Evolutionary conservation across 2,329 filamentous ascomycete species (phyloP).

Genomic region (Colletotrichum sublineola): DNA sequence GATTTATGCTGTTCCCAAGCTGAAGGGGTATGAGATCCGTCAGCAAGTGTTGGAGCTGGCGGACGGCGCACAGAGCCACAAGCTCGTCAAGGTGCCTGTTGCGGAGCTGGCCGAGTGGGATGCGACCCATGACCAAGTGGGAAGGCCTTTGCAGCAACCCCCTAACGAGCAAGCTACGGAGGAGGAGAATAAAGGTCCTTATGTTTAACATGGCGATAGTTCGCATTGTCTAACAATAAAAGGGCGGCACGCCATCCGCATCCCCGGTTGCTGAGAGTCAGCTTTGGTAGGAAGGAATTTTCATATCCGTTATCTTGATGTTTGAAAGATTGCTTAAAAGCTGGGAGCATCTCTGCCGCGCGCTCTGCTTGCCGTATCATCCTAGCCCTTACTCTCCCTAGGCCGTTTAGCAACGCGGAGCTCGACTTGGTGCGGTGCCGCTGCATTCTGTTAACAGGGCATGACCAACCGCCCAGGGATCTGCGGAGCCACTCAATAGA

Average conservation of each 20-base stretch:
- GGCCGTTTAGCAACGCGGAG: too few species aligned
- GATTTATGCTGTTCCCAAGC: conserved; percentile 67
- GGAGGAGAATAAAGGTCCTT: neutral
- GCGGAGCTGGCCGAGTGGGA: neutral
- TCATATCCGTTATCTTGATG: neutral
- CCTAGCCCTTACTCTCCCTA: too few species aligned
- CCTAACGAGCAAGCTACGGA: neutral
- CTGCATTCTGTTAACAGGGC: too few species aligned
- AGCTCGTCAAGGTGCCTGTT: conserved; percentile 64
- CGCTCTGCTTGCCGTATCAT: too few species aligned
- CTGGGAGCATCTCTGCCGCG: too few species aligned
- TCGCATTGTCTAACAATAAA: too few species aligned
- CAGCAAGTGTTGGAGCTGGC: conserved; percentile 65
- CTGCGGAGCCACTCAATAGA: too few species aligned
- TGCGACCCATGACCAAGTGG: neutral
- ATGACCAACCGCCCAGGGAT: too few species aligned
- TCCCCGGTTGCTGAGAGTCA: neutral
- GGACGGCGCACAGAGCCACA: conserved; percentile 57
- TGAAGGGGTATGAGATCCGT: conserved; percentile 65
- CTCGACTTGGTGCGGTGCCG: too few species aligned
- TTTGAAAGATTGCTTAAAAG: neutral
- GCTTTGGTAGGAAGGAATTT: neutral
- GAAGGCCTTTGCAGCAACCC: neutral
- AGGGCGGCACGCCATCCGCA: too few species aligned
- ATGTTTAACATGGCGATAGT: neutral